A percentile compares a stretch with the other conserved stretches of the same genome.
Evolutionary conservation across 371 early-diverging fungal species (phyloP).

Genomic region (Syncephalastrum monosporum): DNA sequence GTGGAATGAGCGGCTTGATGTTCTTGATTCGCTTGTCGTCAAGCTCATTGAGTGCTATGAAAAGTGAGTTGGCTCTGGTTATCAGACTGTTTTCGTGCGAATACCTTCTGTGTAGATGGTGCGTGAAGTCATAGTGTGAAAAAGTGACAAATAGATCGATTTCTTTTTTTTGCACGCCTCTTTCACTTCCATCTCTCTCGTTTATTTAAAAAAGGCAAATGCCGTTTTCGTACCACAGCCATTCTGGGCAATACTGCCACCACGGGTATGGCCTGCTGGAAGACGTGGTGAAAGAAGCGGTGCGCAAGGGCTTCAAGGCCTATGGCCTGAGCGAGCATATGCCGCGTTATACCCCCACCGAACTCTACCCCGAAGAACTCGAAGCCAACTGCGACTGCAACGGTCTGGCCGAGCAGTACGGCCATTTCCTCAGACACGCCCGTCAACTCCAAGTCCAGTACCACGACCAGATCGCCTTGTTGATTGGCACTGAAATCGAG

Average conservation of each 20-base stretch:
- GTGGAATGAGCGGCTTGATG: constrained; percentile 89
- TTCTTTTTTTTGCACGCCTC: too few relatives aligned
- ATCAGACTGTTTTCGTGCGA: background rate
- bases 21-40: constrained; percentile 87
- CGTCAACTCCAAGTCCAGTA: constrained; percentile 65
- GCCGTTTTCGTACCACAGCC: constrained; percentile 79
- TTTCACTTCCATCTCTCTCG: constrained; percentile 1
- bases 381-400: constrained; percentile 54
- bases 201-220: constrained; percentile 17
- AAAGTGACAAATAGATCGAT: too few relatives aligned
- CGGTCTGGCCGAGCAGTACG: constrained; percentile 36
- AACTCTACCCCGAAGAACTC: constrained; percentile 86
- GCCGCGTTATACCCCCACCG: constrained; percentile 63
- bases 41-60: constrained; percentile 79
- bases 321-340: constrained; percentile 85
- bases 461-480: constrained; percentile 56
- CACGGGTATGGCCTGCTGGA: constrained; percentile 81
- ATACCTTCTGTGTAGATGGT: constrained; percentile 18
- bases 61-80: background rate
- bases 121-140: constrained; percentile 3
- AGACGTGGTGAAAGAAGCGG: constrained; percentile 70
- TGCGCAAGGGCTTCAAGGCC: constrained; percentile 58
- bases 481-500: constrained; percentile 94
- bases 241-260: constrained; percentile 84
- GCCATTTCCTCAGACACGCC: constrained; percentile 68